Evolutionary conservation across 805 yeast species (phyloP), one percentile per base, ranked within the genome.

Genomic region (Ogataea trehaloabstinens): DNA sequence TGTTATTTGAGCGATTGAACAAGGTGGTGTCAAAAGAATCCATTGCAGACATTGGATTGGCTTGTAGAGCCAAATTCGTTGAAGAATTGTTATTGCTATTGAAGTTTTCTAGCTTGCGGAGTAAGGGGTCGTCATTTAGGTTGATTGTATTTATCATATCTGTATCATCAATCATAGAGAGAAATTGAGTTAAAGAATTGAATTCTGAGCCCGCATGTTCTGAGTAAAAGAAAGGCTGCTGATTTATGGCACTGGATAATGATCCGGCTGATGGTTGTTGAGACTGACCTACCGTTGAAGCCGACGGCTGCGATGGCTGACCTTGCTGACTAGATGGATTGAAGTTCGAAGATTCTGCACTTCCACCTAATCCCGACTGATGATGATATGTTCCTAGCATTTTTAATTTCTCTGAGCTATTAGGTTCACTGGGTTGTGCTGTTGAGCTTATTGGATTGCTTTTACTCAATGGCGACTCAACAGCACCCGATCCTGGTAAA

Each of bases 121-220:
- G 42, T 50, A 62, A 48, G 13, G 69, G 69, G 41, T 64, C 68
- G 38, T 64, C 62, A 19, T 50, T 56, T 33, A 59, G 43, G 38
- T 59, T 61, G 29, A 64, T 62, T 6, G 65, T 40, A 42, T 70
- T 74, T 8, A 78, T 80, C 53, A 81, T 64, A 37, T 80, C 85
- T 0, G 90, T 85, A 55, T 89, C 96, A 52, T 90, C 96, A 32
- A 90, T 76, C 86, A 90, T 86, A 2, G 90, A 80, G 37, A 90
- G 66, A 53, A 90, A 90, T 56, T 90, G 96, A 42, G 88, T 88
- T 49, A 90, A 68, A 1, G 96, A 88, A 45, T 88, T 80, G 56
- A 90, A 89, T 63, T 90, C 97, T 16, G 93, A 82, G 2, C 95
- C 95, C 0, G 93, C 95, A 57, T 89, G 95, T 53, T 89, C 96